Conservation (phyloP, 805 yeast species). For the Yueomyces sinensis region DNA sequence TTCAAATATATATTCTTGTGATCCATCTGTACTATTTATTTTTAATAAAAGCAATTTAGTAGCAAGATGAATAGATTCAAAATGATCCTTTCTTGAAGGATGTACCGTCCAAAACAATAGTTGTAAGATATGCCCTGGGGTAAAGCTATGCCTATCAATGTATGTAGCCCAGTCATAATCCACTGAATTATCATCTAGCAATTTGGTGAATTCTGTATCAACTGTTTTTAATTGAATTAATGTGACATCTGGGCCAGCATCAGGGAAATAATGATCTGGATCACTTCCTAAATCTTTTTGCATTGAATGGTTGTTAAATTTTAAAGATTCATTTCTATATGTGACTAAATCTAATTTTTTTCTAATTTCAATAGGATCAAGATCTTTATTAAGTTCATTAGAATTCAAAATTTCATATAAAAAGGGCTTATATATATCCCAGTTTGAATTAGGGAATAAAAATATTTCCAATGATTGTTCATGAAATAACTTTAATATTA, state of each 20-base stretch:
- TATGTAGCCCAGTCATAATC: conserved; percentile 22
- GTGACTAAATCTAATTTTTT: conserved; percentile 48
- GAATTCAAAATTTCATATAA: conserved; percentile 27
- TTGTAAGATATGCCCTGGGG: conserved; percentile 16
- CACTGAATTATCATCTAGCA: conserved; percentile 16
- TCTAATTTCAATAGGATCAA: conserved; percentile 6
- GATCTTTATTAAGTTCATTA: conserved; percentile 9
- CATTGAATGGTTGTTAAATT: conserved; percentile 13
- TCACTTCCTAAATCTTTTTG: conserved; percentile 1
- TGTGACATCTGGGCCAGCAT: conserved; percentile 20
- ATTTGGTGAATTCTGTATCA: conserved; percentile 13
- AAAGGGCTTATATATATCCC: conserved; percentile 40
- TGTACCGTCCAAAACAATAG: conserved; percentile 21
- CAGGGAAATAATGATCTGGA: conserved; percentile 20
- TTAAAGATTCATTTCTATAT: conserved; percentile 59
- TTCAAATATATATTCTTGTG: conserved; percentile 25
- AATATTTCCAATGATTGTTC: conserved; percentile 36
- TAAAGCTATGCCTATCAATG: conserved; percentile 16
- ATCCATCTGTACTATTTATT: conserved; percentile 15
- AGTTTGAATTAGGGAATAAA: conserved; percentile 43
- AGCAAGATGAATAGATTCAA: conserved; percentile 20
- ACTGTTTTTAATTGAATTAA: conserved; percentile 12
- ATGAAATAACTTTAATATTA: conserved; percentile 21
- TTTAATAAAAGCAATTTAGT: conserved; percentile 18
- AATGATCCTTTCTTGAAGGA: conserved; percentile 18